Conservation (phyloP, 768 basidiomycete species). For the Suillus hirtellus region DNA sequence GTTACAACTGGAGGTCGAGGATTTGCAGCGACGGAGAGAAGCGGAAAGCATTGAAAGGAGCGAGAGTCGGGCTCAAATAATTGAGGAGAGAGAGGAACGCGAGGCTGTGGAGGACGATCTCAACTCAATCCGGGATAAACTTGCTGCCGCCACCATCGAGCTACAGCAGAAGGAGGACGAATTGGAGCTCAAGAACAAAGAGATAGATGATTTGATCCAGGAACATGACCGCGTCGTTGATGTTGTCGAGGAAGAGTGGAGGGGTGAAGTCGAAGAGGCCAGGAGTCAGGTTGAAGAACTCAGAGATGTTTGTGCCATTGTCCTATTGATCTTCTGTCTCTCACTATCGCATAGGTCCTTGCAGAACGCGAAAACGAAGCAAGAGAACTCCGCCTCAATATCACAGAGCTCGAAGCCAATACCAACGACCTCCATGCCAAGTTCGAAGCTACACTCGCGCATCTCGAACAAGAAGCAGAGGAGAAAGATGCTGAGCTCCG, state of each 20-base stretch:
- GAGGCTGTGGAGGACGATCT: conserved; percentile 81
- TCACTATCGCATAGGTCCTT: conserved; percentile 50
- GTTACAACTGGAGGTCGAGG: conserved; percentile 66
- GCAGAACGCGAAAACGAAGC: conserved; percentile 80
- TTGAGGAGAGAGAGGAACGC: conserved; percentile 72
- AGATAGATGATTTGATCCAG: conserved; percentile 74
- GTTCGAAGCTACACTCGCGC: conserved; percentile 71
- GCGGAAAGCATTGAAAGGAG: conserved; percentile 69
- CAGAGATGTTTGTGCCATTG: conserved; percentile 53
- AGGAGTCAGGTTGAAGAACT: conserved; percentile 79
- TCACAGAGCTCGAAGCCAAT: conserved; percentile 75
- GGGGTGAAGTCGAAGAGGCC: conserved; percentile 83
- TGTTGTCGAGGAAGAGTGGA: conserved; percentile 82
- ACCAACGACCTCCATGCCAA: conserved; percentile 69
- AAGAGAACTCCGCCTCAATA: conserved; percentile 68
- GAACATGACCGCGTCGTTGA: conserved; percentile 75
- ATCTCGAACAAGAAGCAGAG: conserved; percentile 76
- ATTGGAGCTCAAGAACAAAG: conserved; percentile 71
- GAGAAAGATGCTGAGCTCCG: conserved; percentile 81
- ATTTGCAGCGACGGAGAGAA: conserved; percentile 59
- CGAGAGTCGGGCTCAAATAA: conserved; percentile 66
- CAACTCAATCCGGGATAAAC: conserved; percentile 70
- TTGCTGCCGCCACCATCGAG: conserved; percentile 80
- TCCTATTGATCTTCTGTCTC: neutral
- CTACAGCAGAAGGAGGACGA: conserved; percentile 88